Evolutionary conservation across 805 yeast genomes (phyloP), one percentile per base, ranked within the genome.

Genomic region (Pichia cabralensis): DNA sequence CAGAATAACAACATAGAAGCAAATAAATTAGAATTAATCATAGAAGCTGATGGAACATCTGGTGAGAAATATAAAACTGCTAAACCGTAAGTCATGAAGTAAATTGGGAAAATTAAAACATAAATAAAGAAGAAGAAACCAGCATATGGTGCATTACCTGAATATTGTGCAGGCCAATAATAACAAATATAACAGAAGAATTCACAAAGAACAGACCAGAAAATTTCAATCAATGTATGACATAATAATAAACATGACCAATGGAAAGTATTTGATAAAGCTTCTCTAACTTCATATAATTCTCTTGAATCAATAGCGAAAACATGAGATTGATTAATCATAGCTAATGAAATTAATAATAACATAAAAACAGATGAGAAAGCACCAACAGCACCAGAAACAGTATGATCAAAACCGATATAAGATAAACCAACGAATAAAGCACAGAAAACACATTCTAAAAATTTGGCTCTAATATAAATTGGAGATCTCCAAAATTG

Each of bases 261-360:
- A 46, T 76, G 79, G 62, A 73, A 80, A 33, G 82, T 80, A 49
- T 77, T 79, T 6, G 82, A 74, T 33, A 75, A 65, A 18, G 73
- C 64, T 50, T 80, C 88, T 51, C 88, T 67, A 9, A 71, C 80
- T 57, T 79, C 86, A 46, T 58, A 80, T 28, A 78, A 54, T 34
- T 74, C 79, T 50, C 85, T 68, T 17, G 74, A 62, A 14, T 60
- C 64, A 33, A 67, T 63, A 24, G 77, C 77, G 42, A 68, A 68
- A 16, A 68, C 75, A 48, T 76, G 80, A 35, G 74, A 67, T 55
- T 79, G 84, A 48, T 78, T 74, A 38, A 76, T 67, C 48, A 75
- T 62, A 31, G 79, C 62, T 60, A 79, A 61, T 48, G 80, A 75
- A 22, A 70, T 62, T 22, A 74, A 68, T 49, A 78, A 72, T 64